phyloP scores from a whole-genome alignment of 768 basidiomycete species.

The Gymnopilus junonius region DNA sequence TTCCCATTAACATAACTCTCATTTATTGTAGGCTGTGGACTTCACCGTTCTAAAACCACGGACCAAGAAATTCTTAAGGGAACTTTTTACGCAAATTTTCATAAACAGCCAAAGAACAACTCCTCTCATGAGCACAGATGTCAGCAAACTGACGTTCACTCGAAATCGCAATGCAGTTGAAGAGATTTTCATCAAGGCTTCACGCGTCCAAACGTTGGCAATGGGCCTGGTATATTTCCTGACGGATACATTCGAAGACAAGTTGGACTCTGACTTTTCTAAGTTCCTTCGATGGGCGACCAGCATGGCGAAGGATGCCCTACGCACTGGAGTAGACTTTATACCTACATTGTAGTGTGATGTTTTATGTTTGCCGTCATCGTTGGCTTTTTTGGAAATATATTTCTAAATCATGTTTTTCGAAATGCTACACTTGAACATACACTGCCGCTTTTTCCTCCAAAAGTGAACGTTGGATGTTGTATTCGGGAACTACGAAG shows the following conservation, averaged over 20 bases:
- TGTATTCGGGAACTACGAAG: conserved; percentile 66
- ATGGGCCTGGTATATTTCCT: conserved; percentile 82
- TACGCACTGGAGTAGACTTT: conserved; percentile 66
- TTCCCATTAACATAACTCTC: neutral
- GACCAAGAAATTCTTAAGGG: conserved; percentile 67
- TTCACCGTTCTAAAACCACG: conserved; percentile 75
- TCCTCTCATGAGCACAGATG: conserved; percentile 55
- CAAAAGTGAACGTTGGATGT: conserved; percentile 76
- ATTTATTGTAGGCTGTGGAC: conserved; percentile 72
- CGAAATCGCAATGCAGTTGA: conserved; percentile 69
- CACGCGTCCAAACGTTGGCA: conserved; percentile 65
- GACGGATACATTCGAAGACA: conserved; percentile 40
- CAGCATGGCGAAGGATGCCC: conserved; percentile 67
- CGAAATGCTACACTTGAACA: conserved; percentile 77
- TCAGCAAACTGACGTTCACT: conserved; percentile 40
- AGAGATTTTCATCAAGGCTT: conserved; percentile 78
- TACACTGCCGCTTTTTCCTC: conserved; percentile 74
- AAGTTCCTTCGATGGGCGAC: conserved; percentile 70
- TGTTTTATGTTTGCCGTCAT: neutral
- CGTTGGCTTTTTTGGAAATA: conserved; percentile 1
- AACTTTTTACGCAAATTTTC: conserved; percentile 72
- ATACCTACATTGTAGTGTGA: conserved; percentile 37
- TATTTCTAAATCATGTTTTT: conserved; percentile 27
- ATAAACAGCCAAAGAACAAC: conserved; percentile 75
- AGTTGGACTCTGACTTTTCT: conserved; percentile 35